phyloP scores from a whole-genome alignment of 1,139 yeast genomes.

The Kurtzmaniella quercitrusa region DNA sequence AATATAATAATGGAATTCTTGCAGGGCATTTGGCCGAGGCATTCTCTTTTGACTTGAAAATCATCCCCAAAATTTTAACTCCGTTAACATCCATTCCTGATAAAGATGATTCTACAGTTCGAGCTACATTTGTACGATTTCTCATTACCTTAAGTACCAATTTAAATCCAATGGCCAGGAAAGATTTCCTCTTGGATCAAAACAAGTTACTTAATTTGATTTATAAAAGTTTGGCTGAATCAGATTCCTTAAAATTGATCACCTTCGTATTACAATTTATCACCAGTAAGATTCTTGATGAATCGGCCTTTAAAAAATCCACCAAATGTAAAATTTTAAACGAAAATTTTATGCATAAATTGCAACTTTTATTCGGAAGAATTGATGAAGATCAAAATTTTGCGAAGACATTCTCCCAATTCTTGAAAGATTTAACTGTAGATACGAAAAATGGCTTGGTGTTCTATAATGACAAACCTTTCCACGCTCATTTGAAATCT shows the following conservation, averaged over 20 bases:
- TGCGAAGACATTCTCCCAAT: conserved; percentile 33
- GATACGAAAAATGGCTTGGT: conserved; percentile 57
- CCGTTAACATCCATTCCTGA: conserved; percentile 31
- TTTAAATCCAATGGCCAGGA: conserved; percentile 52
- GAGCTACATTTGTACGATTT: conserved; percentile 57
- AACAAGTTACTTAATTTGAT: conserved; percentile 57
- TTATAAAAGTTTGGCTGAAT: conserved; percentile 58
- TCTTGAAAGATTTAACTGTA: conserved; percentile 42
- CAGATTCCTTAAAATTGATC: conserved; percentile 48
- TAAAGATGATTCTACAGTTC: conserved; percentile 39
- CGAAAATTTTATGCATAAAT: conserved; percentile 64
- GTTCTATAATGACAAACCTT: conserved; percentile 50
- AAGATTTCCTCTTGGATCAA: conserved; percentile 56
- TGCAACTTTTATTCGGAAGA: conserved; percentile 50
- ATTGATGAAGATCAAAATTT: conserved; percentile 18
- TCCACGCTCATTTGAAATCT: conserved; percentile 13
- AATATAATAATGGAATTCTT: conserved; percentile 45
- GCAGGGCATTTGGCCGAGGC: conserved; percentile 56
- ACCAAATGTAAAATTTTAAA: conserved; percentile 75
- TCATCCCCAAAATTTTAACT: conserved; percentile 57
- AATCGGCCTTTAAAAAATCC: conserved; percentile 57
- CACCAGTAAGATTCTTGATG: conserved; percentile 50
- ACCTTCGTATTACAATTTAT: conserved; percentile 43
- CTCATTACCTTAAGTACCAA: conserved; percentile 51
- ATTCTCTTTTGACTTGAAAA: conserved; percentile 64